Percentiles rank a stretch among this genome's conserved stretches.
Evolutionary conservation across 148 eudicot genomes (phyloP).

Genomic region (Rhododendron ferrugineum): DNA sequence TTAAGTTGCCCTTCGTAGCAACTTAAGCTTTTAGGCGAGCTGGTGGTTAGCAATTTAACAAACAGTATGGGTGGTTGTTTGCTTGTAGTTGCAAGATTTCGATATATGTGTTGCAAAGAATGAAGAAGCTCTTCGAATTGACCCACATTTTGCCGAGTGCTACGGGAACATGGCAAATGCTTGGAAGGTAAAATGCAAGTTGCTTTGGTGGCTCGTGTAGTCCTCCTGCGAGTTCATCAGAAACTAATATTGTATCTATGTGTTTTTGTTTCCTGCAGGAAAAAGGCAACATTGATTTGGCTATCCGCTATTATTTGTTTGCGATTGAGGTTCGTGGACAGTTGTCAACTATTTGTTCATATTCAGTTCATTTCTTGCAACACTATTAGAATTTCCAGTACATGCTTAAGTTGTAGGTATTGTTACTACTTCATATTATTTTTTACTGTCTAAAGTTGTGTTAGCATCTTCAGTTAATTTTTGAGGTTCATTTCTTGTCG

Average conservation of each 20-base stretch:
- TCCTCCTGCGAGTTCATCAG: not conserved
- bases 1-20: not conserved
- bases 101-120: conserved; percentile 79
- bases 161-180: conserved; percentile 99
- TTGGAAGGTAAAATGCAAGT: conserved; percentile 62
- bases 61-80: not conserved
- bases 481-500: not conserved
- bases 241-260: not conserved
- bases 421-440: not conserved
- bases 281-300: conserved; percentile 88
- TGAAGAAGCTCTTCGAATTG: conserved; percentile 87
- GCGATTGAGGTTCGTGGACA: conserved; percentile 73
- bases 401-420: too few species aligned
- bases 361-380: not conserved
- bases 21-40: not conserved
- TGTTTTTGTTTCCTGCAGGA: conserved; percentile 42
- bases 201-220: not conserved
- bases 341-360: not conserved
- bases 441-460: not conserved
- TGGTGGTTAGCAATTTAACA: not conserved
- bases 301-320: conserved; percentile 72
- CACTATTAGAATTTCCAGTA: not conserved
- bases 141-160: conserved; percentile 89
- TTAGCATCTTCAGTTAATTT: not conserved
- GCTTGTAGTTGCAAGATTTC: conserved; percentile 69